A percentile compares a stretch with the other conserved stretches of the same genome.
These are phyloP conservation scores for Choiromyces venosus DNA, from an alignment of 495 filamentous ascomycete genomes.

Conservation along the genomic window DNA sequence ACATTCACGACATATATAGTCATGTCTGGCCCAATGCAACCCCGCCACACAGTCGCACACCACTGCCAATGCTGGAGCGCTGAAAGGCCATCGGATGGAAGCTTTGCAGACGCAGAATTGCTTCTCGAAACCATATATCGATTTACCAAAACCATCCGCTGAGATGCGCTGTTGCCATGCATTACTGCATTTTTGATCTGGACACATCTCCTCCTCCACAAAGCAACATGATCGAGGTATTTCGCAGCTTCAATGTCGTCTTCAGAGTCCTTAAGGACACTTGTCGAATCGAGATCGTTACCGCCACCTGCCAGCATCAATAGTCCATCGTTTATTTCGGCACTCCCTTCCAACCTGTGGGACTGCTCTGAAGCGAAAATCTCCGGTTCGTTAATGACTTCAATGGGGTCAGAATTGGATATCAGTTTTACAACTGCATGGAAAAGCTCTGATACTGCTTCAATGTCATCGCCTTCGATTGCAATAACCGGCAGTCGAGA, in stretches of 20 bases:
- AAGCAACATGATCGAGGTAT: slow-evolving; percentile 34
- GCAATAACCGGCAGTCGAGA: slow-evolving; percentile 72
- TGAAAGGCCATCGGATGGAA: slow-evolving; percentile 69
- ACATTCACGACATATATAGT: slow-evolving; percentile 61
- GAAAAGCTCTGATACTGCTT: slow-evolving; percentile 30
- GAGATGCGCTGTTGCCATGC: slow-evolving; percentile 12
- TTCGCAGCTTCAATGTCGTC: slow-evolving; percentile 25
- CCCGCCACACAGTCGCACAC: slow-evolving; percentile 92
- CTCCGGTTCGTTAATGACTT: slow-evolving; percentile 35
- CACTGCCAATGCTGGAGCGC: slow-evolving; percentile 95
- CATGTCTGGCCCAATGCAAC: slow-evolving; percentile 77
- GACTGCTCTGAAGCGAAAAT: not conserved
- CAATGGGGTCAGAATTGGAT: slow-evolving; percentile 29
- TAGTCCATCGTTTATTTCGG: slow-evolving; percentile 14
- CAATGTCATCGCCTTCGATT: slow-evolving; percentile 59
- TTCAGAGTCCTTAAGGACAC: slow-evolving; percentile 17
- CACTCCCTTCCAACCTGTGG: not conserved
- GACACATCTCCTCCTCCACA: slow-evolving; percentile 32
- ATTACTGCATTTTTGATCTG: slow-evolving; percentile 30
- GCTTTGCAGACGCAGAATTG: slow-evolving; percentile 63
- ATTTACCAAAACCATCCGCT: slow-evolving; percentile 48
- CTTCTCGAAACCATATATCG: slow-evolving; percentile 60
- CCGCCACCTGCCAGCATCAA: slow-evolving; percentile 7
- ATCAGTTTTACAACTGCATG: slow-evolving; percentile 27
- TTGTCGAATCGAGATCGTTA: not conserved